A percentile compares a stretch with the other conserved stretches of the same genome.
Conservation (phyloP, 2,329 filamentous ascomycete species). For the Biscogniauxia marginata region DNA sequence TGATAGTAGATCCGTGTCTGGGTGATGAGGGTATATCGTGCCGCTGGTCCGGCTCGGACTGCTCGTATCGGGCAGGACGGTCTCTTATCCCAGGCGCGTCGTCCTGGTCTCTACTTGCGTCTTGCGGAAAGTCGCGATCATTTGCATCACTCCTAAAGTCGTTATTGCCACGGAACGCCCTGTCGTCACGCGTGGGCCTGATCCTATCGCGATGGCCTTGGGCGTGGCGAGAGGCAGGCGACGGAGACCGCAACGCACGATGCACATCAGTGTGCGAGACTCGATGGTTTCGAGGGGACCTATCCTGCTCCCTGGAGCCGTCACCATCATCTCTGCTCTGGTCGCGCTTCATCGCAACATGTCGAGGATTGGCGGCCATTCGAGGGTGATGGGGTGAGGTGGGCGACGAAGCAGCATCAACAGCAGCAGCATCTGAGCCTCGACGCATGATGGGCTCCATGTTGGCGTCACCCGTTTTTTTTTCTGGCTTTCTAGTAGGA, state of each 20-base stretch:
- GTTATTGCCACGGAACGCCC: conserved; percentile 33
- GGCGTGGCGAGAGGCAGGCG: conserved; percentile 23
- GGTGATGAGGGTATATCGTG: conserved; percentile 32
- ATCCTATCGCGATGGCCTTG: conserved; percentile 24
- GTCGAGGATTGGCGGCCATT: conserved; percentile 26
- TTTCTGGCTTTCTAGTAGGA: conserved; percentile 15
- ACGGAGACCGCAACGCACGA: conserved; percentile 22
- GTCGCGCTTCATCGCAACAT: conserved; percentile 44
- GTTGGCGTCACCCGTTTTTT: conserved; percentile 28
- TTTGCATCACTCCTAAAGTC: conserved; percentile 33
- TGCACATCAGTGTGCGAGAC: conserved; percentile 20
- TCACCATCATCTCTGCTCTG: conserved; percentile 34
- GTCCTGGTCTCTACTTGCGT: conserved; percentile 37
- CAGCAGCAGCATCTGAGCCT: conserved; percentile 19
- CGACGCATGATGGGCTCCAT: conserved; percentile 21
- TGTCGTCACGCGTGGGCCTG: conserved; percentile 22
- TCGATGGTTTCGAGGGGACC: conserved; percentile 30
- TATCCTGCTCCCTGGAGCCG: conserved; percentile 35
- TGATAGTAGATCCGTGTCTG: conserved; percentile 32
- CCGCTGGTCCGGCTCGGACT: conserved; percentile 26
- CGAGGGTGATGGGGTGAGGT: conserved; percentile 18
- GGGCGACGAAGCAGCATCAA: conserved; percentile 9
- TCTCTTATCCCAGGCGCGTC: conserved; percentile 18
- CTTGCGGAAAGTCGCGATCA: conserved; percentile 38
- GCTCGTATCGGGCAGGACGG: conserved; percentile 20